Conservation (phyloP, 2,329 filamentous ascomycete species). For the Fusarium verrucosum region DNA sequence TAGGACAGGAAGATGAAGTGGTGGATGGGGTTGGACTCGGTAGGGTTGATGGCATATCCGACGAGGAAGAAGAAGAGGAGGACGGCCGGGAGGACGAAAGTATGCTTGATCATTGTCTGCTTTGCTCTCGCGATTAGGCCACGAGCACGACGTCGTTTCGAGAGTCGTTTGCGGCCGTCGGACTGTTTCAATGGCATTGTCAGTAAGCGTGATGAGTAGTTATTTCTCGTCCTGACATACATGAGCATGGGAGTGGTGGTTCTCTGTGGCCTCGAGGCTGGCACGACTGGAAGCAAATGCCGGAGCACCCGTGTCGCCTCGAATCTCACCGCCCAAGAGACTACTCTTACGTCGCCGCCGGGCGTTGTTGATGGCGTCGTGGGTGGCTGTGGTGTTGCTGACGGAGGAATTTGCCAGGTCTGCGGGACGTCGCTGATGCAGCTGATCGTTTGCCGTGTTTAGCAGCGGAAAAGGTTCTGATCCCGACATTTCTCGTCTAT, state of each 20-base stretch:
- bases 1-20: conserved; percentile 92
- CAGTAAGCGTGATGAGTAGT: conserved; percentile 3
- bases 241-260: conserved; percentile 21
- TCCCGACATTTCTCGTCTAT: conserved; percentile 53
- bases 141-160: conserved; percentile 65
- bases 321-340: conserved; percentile 62
- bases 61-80: conserved; percentile 70
- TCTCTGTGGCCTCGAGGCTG: conserved; percentile 50
- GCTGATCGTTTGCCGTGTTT: conserved; percentile 60
- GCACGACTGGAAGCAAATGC: conserved; percentile 63
- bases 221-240: conserved; percentile 15
- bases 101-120: conserved; percentile 68
- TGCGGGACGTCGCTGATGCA: conserved; percentile 50
- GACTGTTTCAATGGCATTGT: conserved; percentile 28
- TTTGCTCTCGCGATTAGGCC: conserved; percentile 58
- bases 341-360: conserved; percentile 66
- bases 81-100: conserved; percentile 72
- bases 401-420: conserved; percentile 43
- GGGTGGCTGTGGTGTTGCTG: conserved; percentile 35
- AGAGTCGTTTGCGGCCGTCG: conserved; percentile 54
- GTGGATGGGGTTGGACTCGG: conserved; percentile 79
- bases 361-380: conserved; percentile 49
- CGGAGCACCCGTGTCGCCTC: conserved; percentile 65
- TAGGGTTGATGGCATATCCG: conserved; percentile 79
- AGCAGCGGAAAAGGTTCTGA: conserved; percentile 66